Percentiles rank a stretch among this genome's conserved stretches.
phyloP scores from a whole-genome alignment of 805 yeast genomes.

The Myxozyma melibiosi region DNA sequence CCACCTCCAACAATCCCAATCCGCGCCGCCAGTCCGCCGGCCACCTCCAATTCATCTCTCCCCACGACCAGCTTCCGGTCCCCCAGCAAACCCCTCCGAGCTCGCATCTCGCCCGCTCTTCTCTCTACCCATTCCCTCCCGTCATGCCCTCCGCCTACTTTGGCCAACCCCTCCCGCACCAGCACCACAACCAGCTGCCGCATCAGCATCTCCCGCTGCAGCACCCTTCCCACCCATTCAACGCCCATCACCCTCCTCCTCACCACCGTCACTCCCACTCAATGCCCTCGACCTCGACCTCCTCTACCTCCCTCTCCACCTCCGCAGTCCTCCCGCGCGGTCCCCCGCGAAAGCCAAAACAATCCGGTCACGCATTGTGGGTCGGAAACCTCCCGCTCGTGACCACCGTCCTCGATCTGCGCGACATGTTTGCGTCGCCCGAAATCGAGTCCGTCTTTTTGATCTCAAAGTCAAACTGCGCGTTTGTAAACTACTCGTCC shows the following conservation, averaged over 20 bases:
- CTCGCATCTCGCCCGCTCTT: background rate
- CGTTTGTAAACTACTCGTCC: constrained; percentile 45
- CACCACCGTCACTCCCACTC: background rate
- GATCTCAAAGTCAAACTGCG: constrained; percentile 48
- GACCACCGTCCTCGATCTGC: constrained; percentile 43
- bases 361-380: constrained; percentile 49
- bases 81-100: background rate
- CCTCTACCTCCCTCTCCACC: constrained; percentile 1
- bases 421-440: constrained; percentile 44
- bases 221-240: background rate
- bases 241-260: constrained; percentile 9
- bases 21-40: background rate
- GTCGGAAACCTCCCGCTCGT: constrained; percentile 48
- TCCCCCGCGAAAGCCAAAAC: constrained; percentile 49
- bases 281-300: background rate
- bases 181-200: constrained; percentile 1
- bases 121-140: constrained; percentile 5
- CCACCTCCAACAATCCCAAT: background rate
- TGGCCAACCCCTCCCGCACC: background rate
- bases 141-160: background rate
- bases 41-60: background rate
- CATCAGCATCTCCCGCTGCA: constrained; percentile 10
- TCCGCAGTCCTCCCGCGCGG: constrained; percentile 38
- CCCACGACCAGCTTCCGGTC: constrained; percentile 4
- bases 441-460: constrained; percentile 45